These are phyloP conservation scores for Hypericum perforatum DNA, from an alignment of 345 rosid genomes.

Conservation along the genomic window DNA sequence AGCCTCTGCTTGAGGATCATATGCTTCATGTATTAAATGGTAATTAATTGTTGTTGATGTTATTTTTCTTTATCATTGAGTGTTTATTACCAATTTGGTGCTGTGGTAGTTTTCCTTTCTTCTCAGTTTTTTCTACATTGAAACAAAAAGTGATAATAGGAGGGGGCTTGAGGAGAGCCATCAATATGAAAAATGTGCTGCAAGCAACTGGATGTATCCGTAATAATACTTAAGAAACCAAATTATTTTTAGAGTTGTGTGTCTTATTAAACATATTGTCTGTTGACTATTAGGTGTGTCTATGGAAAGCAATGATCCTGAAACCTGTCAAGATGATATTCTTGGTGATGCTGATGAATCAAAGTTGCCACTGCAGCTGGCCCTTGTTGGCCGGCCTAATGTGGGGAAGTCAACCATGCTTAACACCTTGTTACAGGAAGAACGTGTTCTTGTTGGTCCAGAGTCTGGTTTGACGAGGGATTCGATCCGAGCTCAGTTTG, in stretches of 20 bases:
- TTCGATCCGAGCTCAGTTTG: slow-evolving; percentile 76
- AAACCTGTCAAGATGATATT: slow-evolving; percentile 18
- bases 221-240: no score
- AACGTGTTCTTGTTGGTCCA: slow-evolving; percentile 93
- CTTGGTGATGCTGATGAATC: slow-evolving; percentile 49
- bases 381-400: slow-evolving; percentile 90
- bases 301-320: slow-evolving; percentile 20
- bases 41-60: slow-evolving; percentile 17
- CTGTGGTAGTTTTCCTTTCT: no score
- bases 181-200: no score
- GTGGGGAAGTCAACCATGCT: slow-evolving; percentile 94
- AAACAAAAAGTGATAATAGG: no score
- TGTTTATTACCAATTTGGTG: neutral
- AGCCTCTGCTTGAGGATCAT: slow-evolving; percentile 55
- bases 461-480: slow-evolving; percentile 96
- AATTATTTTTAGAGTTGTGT: no score
- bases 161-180: no score
- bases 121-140: no score
- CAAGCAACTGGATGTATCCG: no score
- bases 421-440: slow-evolving; percentile 79
- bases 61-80: neutral
- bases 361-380: slow-evolving; percentile 78
- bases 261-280: neutral
- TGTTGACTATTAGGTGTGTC: slow-evolving; percentile 22
- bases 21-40: slow-evolving; percentile 47